Percentiles rank a stretch among this genome's conserved stretches.
phyloP scores from a whole-genome alignment of 768 basidiomycete species.

The Russula sp. region DNA sequence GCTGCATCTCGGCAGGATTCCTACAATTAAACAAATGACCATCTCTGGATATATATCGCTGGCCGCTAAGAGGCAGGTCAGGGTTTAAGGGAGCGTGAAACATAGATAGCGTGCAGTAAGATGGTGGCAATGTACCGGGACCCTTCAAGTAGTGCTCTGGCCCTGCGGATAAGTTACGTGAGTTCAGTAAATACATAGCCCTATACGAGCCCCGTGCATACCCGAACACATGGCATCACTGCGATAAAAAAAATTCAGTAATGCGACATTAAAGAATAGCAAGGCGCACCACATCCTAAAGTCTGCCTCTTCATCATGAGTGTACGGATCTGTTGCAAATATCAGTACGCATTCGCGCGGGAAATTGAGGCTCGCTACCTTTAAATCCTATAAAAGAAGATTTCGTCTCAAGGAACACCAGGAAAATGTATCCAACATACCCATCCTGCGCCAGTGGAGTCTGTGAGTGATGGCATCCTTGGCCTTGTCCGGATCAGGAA shows the following conservation, averaged over 20 bases:
- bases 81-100: constrained; percentile 46
- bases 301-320: constrained; percentile 49
- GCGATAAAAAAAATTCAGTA: neutral
- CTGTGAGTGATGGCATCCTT: constrained; percentile 57
- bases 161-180: constrained; percentile 36
- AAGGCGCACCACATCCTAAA: constrained; percentile 52
- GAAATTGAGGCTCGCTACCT: constrained; percentile 34
- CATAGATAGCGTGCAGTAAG: constrained; percentile 52
- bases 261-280: neutral
- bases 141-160: constrained; percentile 45
- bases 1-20: constrained; percentile 51
- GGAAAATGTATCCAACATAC: constrained; percentile 36
- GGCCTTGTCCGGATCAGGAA: constrained; percentile 45
- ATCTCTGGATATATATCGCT: constrained; percentile 53
- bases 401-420: constrained; percentile 8
- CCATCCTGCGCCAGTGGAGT: constrained; percentile 56
- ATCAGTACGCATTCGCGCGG: neutral
- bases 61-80: constrained; percentile 34
- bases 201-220: constrained; percentile 26
- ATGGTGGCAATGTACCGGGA: constrained; percentile 43
- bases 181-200: neutral
- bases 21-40: constrained; percentile 54
- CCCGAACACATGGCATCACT: constrained; percentile 55
- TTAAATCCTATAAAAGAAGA: constrained; percentile 46
- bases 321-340: constrained; percentile 49